Percentiles rank a stretch among this genome's conserved stretches.
Evolutionary conservation across 2,329 filamentous ascomycete species (phyloP).

Genomic region (Trichoderma atrobrunneum): DNA sequence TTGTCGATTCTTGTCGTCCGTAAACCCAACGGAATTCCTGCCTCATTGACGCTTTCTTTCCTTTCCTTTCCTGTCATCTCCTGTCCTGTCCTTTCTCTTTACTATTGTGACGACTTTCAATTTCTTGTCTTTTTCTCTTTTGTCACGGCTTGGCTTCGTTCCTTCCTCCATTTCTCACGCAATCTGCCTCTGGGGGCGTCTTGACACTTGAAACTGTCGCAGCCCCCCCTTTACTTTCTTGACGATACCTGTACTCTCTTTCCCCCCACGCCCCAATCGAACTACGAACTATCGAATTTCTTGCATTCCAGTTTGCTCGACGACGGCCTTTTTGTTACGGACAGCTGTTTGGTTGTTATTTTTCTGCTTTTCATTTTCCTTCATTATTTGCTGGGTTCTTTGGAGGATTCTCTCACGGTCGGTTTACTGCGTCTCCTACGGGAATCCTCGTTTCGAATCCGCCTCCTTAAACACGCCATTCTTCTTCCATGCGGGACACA

Average conservation of each 20-base stretch:
- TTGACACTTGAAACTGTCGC: constrained; percentile 18
- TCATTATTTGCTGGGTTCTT: not conserved
- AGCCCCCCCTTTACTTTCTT: constrained; percentile 9
- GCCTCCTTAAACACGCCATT: not conserved
- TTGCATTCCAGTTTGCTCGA: constrained; percentile 17
- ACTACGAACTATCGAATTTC: not conserved
- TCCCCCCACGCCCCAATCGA: constrained; percentile 12
- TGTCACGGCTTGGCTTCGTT: not conserved
- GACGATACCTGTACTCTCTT: not conserved
- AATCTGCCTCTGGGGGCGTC: not conserved
- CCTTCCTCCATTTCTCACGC: not conserved
- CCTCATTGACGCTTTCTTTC: not conserved
- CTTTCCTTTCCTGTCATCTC: not conserved
- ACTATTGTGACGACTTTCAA: not conserved
- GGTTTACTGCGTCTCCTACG: not conserved
- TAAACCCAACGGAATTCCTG: not conserved
- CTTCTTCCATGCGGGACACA: constrained; percentile 22
- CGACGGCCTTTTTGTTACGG: not conserved
- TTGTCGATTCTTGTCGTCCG: not conserved
- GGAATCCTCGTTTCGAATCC: not conserved
- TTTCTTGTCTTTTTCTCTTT: not conserved
- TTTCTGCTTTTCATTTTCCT: not conserved
- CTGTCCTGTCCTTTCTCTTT: not conserved
- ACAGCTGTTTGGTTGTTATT: constrained; percentile 5
- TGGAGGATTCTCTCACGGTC: not conserved